Evolutionary conservation across 2,329 filamentous ascomycete species (phyloP).

Genomic region (Leptographium procerum): DNA sequence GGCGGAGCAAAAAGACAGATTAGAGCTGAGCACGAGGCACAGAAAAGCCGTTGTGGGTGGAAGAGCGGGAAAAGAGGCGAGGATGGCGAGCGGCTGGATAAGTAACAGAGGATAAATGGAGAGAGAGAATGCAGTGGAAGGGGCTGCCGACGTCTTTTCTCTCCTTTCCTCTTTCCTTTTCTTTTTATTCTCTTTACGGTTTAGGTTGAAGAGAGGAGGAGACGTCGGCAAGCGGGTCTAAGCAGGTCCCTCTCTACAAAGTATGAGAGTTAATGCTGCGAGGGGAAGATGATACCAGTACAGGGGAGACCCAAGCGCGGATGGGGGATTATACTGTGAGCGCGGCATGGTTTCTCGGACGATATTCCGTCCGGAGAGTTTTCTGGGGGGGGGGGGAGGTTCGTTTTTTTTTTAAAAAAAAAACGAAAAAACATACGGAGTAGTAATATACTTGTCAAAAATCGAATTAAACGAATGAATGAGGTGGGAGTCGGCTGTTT

Average conservation of each 20-base stretch:
- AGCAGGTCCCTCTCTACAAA: conserved; percentile 1
- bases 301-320: not conserved
- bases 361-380: not conserved
- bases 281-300: conserved; percentile 6
- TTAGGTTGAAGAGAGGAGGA: conserved; percentile 5
- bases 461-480: not conserved
- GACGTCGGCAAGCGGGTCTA: conserved; percentile 7
- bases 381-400: too few relatives aligned
- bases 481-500: not conserved
- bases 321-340: not conserved
- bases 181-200: conserved; percentile 1
- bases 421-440: too few relatives aligned
- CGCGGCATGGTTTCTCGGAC: not conserved
- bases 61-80: not conserved
- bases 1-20: not conserved
- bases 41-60: not conserved
- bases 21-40: not conserved
- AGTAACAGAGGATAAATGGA: not conserved
- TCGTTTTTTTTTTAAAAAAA: not conserved
- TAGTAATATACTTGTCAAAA: too few relatives aligned
- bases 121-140: not conserved
- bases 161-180: not conserved
- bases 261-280: not conserved
- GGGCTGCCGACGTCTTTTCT: not conserved
- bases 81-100: not conserved